phyloP scores from a whole-genome alignment of 1,284 basidiomycete genomes.

The Pholiota adiposa region DNA sequence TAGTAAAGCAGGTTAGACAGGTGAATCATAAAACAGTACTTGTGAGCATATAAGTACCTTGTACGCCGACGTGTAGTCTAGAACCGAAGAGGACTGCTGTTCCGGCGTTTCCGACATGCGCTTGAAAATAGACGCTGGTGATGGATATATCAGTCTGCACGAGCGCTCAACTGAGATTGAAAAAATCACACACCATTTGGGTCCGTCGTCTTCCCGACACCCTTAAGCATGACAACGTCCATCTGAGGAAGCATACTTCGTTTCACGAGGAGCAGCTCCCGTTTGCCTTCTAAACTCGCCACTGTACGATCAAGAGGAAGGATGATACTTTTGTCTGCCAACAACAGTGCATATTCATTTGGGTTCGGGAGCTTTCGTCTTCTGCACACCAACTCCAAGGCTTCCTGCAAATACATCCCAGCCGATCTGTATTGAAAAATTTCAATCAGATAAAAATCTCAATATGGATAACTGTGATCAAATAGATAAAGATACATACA shows the following conservation, averaged over 20 bases:
- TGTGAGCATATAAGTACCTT: conserved; percentile 56
- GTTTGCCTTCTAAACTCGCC: conserved; percentile 86
- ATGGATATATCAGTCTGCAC: conserved; percentile 1
- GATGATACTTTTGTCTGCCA: conserved; percentile 80
- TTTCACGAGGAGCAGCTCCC: conserved; percentile 85
- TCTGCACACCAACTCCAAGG: conserved; percentile 84
- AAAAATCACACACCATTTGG: conserved; percentile 74
- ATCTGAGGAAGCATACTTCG: conserved; percentile 75
- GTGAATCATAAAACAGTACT: background rate
- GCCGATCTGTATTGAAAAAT: conserved; percentile 59
- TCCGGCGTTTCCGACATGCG: conserved; percentile 79
- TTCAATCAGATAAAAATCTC: too few species aligned
- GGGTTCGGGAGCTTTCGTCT: conserved; percentile 75
- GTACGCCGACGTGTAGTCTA: conserved; percentile 79
- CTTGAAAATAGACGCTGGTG: conserved; percentile 88
- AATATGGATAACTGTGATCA: too few species aligned
- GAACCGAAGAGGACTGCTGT: conserved; percentile 54
- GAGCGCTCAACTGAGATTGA: background rate
- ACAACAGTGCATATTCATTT: conserved; percentile 84
- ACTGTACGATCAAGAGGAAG: conserved; percentile 97
- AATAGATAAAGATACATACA: conserved; percentile 56
- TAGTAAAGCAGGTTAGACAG: conserved; percentile 34
- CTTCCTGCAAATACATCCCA: conserved; percentile 98
- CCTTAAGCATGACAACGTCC: conserved; percentile 64
- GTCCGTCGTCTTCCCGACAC: conserved; percentile 75